Base-by-base conservation (phyloP, 495 filamentous ascomycete genomes). In the Cenococcum geophilum region DNA sequence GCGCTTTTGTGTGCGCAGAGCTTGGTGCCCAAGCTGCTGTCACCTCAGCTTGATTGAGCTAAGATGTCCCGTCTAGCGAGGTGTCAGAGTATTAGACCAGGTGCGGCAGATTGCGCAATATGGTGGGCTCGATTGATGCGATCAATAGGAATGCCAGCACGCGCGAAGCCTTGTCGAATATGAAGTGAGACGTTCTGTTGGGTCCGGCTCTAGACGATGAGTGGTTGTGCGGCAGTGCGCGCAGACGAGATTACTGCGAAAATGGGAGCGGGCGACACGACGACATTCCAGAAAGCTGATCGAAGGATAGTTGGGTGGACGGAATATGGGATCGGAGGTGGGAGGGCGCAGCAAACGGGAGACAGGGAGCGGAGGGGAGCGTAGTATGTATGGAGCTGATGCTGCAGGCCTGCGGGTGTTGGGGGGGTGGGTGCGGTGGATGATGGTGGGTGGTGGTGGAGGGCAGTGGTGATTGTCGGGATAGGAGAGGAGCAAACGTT, bases 261-360 rank as follows among this genome's bases (percentile, higher is more conserved):
- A 40, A 43, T 37, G 53, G 53, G 34, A n/a, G 34, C 53, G 18
- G 37, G 25, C 56, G 25, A 45, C 20, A 58, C 56, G 32, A 34
- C 37, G 37, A 27, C 58, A 60, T 60, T 60, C 58, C 58, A 58
- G 56, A 58, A 58, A 37, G 12, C 16, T 2, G 49, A 16, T n/a
- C 49, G 21, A 52, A 32, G 4, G 49, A 52, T 14, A 52, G 20
- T 1, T 23, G 20, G 20, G 49, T 52, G 20, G 49, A 52, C 14
- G 20, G 6, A 32, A 32, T n/a, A 14, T 23, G 49, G 49, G n/a
- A 52, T 23, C 10, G 49, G 49, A 53, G 49, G 49, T 25, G 49
- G 49, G 18, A 14, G 49, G 49, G 49, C 14, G 49, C 49, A 53
- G 49, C 49, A 53, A 53, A 14, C 14, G 8, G 21, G 45, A 48